These are phyloP conservation scores for Morella rubra DNA, from an alignment of 306 rosid genomes.

Conservation along the genomic window DNA sequence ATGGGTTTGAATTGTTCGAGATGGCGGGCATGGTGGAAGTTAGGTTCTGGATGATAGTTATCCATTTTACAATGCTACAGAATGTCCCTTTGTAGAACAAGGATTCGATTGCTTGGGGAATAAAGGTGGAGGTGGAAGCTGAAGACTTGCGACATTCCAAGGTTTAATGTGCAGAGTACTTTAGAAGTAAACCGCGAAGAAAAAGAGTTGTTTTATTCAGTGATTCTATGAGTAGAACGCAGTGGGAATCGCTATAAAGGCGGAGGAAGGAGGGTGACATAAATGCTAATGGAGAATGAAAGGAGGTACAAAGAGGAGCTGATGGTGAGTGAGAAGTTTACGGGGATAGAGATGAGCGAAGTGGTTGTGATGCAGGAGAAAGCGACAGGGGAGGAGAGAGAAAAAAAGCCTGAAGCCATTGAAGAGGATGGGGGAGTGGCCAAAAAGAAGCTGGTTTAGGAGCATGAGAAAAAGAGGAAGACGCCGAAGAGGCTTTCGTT, in stretches of 20 bases:
- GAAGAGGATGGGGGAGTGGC: too few species aligned
- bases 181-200: slow-evolving; percentile 55
- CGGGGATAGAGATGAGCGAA: background rate
- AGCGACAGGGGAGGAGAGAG: background rate
- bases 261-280: background rate
- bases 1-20: slow-evolving; percentile 31
- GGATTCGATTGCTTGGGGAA: slow-evolving; percentile 80
- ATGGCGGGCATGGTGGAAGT: slow-evolving; percentile 36
- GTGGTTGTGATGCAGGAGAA: background rate
- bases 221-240: slow-evolving; percentile 91
- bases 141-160: slow-evolving; percentile 52
- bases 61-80: slow-evolving; percentile 72
- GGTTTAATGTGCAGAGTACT: slow-evolving; percentile 43
- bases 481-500: background rate
- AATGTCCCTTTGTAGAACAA: slow-evolving; percentile 77
- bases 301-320: background rate
- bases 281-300: background rate
- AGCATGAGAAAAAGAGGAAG: background rate
- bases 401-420: too few species aligned
- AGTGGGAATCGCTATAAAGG: slow-evolving; percentile 85
- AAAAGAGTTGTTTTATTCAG: slow-evolving; percentile 83
- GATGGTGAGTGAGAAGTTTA: background rate
- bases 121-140: slow-evolving; percentile 81
- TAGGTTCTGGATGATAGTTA: slow-evolving; percentile 52
- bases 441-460: background rate